A percentile compares a stretch with the other conserved stretches of the same genome.
Evolutionary conservation across 2,329 filamentous ascomycete genomes (phyloP).

Genomic region (Epichloe festucae): DNA sequence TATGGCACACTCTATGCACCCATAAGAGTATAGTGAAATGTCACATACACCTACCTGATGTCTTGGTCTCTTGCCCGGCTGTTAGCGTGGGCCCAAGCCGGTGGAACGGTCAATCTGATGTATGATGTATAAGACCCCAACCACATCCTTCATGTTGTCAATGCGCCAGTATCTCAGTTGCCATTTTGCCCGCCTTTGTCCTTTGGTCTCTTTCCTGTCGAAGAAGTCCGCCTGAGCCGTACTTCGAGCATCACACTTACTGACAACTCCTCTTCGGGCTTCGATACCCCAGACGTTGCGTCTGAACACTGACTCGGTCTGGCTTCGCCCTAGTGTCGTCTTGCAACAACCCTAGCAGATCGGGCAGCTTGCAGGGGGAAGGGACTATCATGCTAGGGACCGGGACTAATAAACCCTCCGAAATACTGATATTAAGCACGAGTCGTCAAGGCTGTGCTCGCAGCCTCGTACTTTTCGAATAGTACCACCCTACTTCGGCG

Average conservation of each 20-base stretch:
- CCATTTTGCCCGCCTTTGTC: not conserved
- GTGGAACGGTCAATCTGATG: conserved; percentile 1
- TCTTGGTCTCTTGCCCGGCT: not conserved
- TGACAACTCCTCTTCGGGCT: not conserved
- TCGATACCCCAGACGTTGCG: conserved; percentile 1
- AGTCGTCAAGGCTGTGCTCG: conserved; percentile 23
- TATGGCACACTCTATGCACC: not conserved
- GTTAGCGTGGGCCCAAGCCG: conserved; percentile 4
- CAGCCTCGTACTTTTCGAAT: conserved; percentile 16
- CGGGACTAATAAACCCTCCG: conserved; percentile 22
- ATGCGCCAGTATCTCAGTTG: not conserved
- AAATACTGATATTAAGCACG: conserved; percentile 27
- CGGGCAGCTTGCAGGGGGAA: conserved; percentile 21
- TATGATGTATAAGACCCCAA: conserved; percentile 8
- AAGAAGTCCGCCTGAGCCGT: not conserved
- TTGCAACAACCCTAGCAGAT: conserved; percentile 20
- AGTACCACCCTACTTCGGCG: conserved; percentile 7
- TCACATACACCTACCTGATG: not conserved
- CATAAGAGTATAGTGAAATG: not conserved
- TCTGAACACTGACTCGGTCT: conserved; percentile 10
- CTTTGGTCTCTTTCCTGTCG: not conserved
- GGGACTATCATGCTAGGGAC: conserved; percentile 27
- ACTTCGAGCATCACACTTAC: not conserved
- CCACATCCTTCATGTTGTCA: not conserved
- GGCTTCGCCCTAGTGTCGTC: conserved; percentile 24